Base-by-base conservation (phyloP, 371 early-diverging fungal genomes). In the Apophysomyces sp. region DNA sequence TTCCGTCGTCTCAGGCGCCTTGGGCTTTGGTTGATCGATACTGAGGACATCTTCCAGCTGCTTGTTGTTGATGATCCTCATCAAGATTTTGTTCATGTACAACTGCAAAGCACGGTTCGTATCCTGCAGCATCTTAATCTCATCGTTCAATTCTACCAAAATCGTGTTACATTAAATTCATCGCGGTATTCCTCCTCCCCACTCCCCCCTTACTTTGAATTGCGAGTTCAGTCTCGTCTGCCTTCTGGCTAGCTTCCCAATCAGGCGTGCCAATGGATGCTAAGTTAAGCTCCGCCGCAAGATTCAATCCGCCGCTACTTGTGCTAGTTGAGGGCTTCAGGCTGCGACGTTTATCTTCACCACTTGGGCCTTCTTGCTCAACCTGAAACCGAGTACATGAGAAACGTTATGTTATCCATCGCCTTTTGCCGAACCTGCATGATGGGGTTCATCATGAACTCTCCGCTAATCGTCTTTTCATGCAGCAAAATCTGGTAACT, bases 401-500 rank as follows among this genome's bases (percentile, higher is more conserved):
- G 39, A 32, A 82, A 74, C 44, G 82, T 82, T 44, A 83, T 88
- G 63, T 73, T 82, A 69, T 86, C 78, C 7, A 86, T 82, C 63
- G 78, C 81, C 67, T 88, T 82, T 41, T 84, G 81, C 88, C 69
- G 44, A 77, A 74, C 78, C 82, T 85, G 73, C 80, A 83, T 64
- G 62, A 81, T 63, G 55, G 83, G 74, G 63, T 82, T 73, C 77
- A 91, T 92, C 73, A 83, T 83, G 49, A 89, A 85, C 58, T 90
- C 91, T 60, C 94, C 94, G 67, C 80, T 89, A 72, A 92, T 86
- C 4, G 93, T 89, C 67, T 86, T 89, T 75, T 92, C 90, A 55
- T 91, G 90, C 61, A 93, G 65, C 54, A 94, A 74, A 27, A 90
- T 74, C 68, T 93, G 94, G 73, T 87, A 93, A 44, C 90, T 86